Conservation (phyloP, 805 yeast genomes). For the Candida wancherniae region DNA sequence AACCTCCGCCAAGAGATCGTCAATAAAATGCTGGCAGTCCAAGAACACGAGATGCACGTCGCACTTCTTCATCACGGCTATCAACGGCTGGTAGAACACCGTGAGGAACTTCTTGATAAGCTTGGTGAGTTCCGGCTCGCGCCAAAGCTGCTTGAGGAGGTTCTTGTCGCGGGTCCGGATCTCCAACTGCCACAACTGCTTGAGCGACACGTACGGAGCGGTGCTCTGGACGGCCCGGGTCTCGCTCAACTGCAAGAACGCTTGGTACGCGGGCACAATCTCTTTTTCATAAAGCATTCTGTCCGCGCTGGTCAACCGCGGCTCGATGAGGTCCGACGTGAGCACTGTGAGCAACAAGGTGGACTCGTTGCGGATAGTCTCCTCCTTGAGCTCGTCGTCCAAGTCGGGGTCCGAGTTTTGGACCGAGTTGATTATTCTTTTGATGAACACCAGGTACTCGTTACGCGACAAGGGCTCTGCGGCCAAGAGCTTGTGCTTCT, state of each 20-base stretch:
- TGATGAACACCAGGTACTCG: constrained; percentile 21
- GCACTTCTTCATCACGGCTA: constrained; percentile 62
- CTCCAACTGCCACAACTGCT: constrained; percentile 57
- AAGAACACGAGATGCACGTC: constrained; percentile 57
- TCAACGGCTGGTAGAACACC: constrained; percentile 69
- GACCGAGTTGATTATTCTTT: constrained; percentile 44
- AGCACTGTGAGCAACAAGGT: constrained; percentile 59
- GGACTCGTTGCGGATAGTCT: constrained; percentile 64
- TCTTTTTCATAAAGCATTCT: constrained; percentile 5
- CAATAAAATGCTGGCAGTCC: constrained; percentile 34
- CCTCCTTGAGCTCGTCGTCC: constrained; percentile 43
- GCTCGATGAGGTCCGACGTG: constrained; percentile 18
- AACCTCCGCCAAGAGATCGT: constrained; percentile 63
- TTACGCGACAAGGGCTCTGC: constrained; percentile 36
- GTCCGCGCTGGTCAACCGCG: constrained; percentile 12
- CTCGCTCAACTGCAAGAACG: constrained; percentile 18
- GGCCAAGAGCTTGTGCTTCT: constrained; percentile 46
- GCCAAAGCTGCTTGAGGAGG: constrained; percentile 72
- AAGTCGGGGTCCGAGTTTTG: constrained; percentile 44
- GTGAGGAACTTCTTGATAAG: constrained; percentile 69
- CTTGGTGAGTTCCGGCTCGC: constrained; percentile 74
- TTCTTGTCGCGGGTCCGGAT: constrained; percentile 73
- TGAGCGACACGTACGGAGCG: constrained; percentile 48
- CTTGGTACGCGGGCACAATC: constrained; percentile 17
- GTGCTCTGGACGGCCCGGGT: constrained; percentile 11